Evolutionary conservation across 1,139 yeast genomes (phyloP).

Genomic region (Starmera stellimalicola): DNA sequence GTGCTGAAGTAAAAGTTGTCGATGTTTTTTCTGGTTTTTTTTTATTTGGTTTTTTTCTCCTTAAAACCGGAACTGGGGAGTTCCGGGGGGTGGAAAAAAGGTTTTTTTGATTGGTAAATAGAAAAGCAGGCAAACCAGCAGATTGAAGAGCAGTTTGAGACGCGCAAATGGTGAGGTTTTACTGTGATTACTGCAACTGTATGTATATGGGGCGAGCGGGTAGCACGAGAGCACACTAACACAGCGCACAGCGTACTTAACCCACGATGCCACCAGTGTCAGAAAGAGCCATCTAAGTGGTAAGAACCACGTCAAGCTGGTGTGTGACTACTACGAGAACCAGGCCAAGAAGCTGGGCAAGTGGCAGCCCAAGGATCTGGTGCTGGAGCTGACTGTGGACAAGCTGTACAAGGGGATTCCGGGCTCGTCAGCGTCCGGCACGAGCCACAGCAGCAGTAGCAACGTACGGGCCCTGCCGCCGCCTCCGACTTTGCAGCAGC

Average conservation of each 20-base stretch:
- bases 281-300: slow-evolving; percentile 78
- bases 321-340: slow-evolving; percentile 66
- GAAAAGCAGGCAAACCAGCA: slow-evolving; percentile 23
- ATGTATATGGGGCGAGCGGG: slow-evolving; percentile 8
- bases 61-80: not conserved
- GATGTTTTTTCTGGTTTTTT: not conserved
- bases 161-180: slow-evolving; percentile 37
- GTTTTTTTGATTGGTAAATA: slow-evolving; percentile 5
- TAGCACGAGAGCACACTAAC: no score
- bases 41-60: not conserved
- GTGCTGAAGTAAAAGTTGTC: not conserved
- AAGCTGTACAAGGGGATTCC: slow-evolving; percentile 39
- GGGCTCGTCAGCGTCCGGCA: slow-evolving; percentile 19
- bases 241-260: slow-evolving; percentile 65
- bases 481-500: slow-evolving; percentile 29
- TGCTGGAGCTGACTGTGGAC: slow-evolving; percentile 31
- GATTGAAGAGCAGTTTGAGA: not conserved
- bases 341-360: slow-evolving; percentile 41
- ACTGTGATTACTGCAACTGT: slow-evolving; percentile 80
- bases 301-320: slow-evolving; percentile 63
- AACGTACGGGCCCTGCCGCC: slow-evolving; percentile 28
- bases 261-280: slow-evolving; percentile 86
- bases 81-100: not conserved
- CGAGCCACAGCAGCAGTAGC: not conserved
- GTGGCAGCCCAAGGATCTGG: slow-evolving; percentile 32